Conservation (phyloP, 1,139 yeast genomes). For the Suhomyces anneliseae region DNA sequence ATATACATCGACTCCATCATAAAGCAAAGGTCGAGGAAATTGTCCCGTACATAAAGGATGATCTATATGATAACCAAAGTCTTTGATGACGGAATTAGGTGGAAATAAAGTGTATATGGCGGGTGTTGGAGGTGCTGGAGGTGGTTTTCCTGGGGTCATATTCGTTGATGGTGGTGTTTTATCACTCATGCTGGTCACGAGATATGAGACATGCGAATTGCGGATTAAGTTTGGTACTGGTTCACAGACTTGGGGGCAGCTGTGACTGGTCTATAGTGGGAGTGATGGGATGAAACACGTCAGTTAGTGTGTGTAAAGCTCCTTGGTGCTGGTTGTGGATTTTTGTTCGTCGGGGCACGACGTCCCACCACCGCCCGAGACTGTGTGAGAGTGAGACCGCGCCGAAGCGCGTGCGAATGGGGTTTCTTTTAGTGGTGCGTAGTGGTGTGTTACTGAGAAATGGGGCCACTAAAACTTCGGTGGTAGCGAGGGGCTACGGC, state of each 20-base stretch:
- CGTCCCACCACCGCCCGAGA: too few relatives aligned
- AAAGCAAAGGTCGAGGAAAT: constrained; percentile 18
- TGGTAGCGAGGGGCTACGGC: too few relatives aligned
- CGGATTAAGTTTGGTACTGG: not conserved
- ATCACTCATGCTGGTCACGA: not conserved
- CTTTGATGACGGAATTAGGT: constrained; percentile 54
- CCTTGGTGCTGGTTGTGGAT: too few relatives aligned
- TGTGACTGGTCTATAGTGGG: not conserved
- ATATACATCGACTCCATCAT: constrained; percentile 16
- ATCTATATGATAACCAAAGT: constrained; percentile 70
- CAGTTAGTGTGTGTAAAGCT: too few relatives aligned
- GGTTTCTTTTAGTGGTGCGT: too few relatives aligned
- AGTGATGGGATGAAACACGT: too few relatives aligned
- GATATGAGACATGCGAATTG: not conserved
- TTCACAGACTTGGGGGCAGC: not conserved
- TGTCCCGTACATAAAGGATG: constrained; percentile 69
- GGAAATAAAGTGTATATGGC: constrained; percentile 16
- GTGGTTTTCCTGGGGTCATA: constrained; percentile 1
- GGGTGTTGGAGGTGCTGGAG: constrained; percentile 5
- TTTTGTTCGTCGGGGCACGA: too few relatives aligned
- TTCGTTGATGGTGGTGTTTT: not conserved
- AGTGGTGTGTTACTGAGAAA: too few relatives aligned
- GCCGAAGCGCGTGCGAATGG: too few relatives aligned
- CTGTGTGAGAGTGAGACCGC: too few relatives aligned
- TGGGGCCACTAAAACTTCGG: too few relatives aligned